Conservation (phyloP, 2,329 filamentous ascomycete species). For the Cryphonectria parasitica region DNA sequence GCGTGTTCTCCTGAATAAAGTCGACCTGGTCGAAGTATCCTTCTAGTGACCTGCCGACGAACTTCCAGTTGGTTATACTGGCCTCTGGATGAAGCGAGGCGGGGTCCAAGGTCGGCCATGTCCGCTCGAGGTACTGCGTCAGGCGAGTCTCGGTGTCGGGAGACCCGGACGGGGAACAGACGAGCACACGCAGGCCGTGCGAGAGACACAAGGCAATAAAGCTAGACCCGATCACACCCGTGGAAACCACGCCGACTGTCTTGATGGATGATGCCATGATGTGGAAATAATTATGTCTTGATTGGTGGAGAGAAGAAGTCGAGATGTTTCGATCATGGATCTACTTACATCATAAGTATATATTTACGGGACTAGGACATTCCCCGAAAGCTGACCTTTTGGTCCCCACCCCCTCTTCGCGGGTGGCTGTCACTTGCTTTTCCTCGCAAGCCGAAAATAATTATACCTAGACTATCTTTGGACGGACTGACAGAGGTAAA, state of each 20-base stretch:
- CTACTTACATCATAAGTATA: too few species aligned
- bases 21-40: conserved; percentile 34
- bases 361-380: too few species aligned
- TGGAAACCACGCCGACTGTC: conserved; percentile 39
- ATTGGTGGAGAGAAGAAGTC: too few species aligned
- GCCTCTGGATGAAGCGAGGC: conserved; percentile 5
- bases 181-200: conserved; percentile 41
- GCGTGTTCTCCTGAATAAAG: conserved; percentile 45
- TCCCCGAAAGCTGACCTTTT: neutral
- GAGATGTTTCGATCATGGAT: too few species aligned
- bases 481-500: too few species aligned
- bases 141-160: conserved; percentile 39
- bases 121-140: conserved; percentile 18
- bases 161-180: conserved; percentile 42
- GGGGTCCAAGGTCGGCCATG: conserved; percentile 21
- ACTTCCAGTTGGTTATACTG: conserved; percentile 14
- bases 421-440: too few species aligned
- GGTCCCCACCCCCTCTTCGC: too few species aligned
- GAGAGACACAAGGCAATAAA: conserved; percentile 44
- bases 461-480: too few species aligned
- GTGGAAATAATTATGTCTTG: too few species aligned
- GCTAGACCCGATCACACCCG: conserved; percentile 41
- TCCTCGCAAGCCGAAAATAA: neutral
- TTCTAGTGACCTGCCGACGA: conserved; percentile 23
- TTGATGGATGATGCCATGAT: conserved; percentile 27